Conservation (phyloP, 176 grass and related monocot genomes). For the Puccinellia tenuiflora region DNA sequence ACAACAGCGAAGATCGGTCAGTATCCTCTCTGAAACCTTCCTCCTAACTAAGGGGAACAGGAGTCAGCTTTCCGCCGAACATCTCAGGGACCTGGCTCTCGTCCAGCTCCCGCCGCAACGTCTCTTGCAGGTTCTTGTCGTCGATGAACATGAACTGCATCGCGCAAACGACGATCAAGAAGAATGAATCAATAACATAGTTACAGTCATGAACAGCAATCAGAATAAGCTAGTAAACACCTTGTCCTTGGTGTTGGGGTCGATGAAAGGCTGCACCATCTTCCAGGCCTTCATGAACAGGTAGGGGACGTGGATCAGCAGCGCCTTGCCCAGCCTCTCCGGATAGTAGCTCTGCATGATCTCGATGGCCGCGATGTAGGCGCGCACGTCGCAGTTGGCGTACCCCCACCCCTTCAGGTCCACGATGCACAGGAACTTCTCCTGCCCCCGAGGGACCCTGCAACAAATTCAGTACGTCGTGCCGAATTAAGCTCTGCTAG, state of each 20-base stretch:
- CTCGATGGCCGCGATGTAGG: slow-evolving; percentile 55
- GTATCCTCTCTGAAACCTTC: too few species aligned
- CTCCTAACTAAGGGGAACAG: slow-evolving; percentile 30
- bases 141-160: slow-evolving; percentile 78
- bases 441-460: slow-evolving; percentile 54
- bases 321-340: slow-evolving; percentile 58
- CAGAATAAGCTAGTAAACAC: not conserved
- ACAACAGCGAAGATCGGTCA: too few species aligned
- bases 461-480: not conserved
- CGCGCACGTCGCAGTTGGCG: slow-evolving; percentile 51
- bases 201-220: too few species aligned
- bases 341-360: slow-evolving; percentile 81
- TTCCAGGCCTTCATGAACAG: slow-evolving; percentile 78
- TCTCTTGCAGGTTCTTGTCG: slow-evolving; percentile 52
- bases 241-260: slow-evolving; percentile 62
- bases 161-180: not conserved
- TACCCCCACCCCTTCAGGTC: slow-evolving; percentile 79
- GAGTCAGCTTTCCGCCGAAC: slow-evolving; percentile 50
- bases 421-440: slow-evolving; percentile 57
- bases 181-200: not conserved
- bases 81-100: slow-evolving; percentile 62
- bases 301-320: slow-evolving; percentile 57
- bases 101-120: slow-evolving; percentile 53
- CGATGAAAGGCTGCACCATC: slow-evolving; percentile 56
- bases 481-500: not conserved